A percentile compares a stretch with the other conserved stretches of the same genome.
These are phyloP conservation scores for Hansenula sp. DNA, from an alignment of 1,139 yeast species.

Conservation along the genomic window DNA sequence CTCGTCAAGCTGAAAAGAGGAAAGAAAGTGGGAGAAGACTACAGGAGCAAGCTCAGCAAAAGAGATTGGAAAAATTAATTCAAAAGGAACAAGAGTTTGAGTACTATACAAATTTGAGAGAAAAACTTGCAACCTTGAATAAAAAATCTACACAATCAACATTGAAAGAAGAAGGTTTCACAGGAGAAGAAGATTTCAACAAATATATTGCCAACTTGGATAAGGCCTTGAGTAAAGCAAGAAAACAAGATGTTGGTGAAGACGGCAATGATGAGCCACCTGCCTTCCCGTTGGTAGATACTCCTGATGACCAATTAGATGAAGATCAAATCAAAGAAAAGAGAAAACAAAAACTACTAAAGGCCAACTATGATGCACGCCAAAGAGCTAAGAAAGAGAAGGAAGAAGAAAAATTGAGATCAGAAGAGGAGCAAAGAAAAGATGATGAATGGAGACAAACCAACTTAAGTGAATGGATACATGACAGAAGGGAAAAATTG, in stretches of 20 bases:
- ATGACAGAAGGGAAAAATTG: conserved; percentile 60
- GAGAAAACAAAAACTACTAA: conserved; percentile 74
- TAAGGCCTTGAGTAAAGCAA: conserved; percentile 62
- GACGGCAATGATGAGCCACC: conserved; percentile 52
- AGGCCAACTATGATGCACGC: conserved; percentile 88
- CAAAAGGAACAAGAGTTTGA: conserved; percentile 80
- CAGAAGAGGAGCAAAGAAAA: conserved; percentile 51
- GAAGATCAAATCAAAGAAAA: conserved; percentile 86
- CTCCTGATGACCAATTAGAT: conserved; percentile 77
- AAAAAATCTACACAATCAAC: conserved; percentile 39
- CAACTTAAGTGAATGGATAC: conserved; percentile 79
- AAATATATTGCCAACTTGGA: conserved; percentile 68
- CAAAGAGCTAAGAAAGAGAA: conserved; percentile 80
- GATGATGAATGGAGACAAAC: conserved; percentile 76
- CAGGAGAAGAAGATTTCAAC: conserved; percentile 65
- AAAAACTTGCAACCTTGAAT: conserved; percentile 45
- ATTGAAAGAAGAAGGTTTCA: conserved; percentile 73
- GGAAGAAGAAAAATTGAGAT: conserved; percentile 48
- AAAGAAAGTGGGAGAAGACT: conserved; percentile 83
- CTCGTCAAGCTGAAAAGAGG: conserved; percentile 72
- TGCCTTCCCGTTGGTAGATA: conserved; percentile 74
- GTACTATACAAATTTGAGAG: conserved; percentile 59
- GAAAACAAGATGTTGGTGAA: conserved; percentile 60
- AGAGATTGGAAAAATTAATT: conserved; percentile 71
- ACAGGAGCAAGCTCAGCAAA: conserved; percentile 90